These are phyloP conservation scores for Zasmidium citrigriseum DNA, from an alignment of 2,329 filamentous ascomycete genomes.

Conservation along the genomic window DNA sequence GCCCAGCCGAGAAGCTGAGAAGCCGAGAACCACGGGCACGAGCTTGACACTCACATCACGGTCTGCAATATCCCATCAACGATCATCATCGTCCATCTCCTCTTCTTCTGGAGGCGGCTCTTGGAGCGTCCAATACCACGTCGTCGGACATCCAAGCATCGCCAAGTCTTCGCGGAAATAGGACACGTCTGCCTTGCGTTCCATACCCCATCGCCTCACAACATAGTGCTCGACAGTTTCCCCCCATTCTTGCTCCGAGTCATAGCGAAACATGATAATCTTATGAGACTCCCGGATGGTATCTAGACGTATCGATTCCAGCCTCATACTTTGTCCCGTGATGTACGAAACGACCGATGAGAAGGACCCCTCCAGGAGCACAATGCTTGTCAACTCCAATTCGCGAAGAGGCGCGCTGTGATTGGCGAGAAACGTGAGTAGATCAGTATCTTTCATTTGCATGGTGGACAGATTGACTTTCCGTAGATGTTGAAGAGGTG, in stretches of 20 bases:
- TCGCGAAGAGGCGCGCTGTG: neutral
- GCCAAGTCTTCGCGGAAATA: neutral
- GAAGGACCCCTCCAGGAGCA: neutral
- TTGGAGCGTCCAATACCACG: neutral
- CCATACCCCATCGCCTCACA: neutral
- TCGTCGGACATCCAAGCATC: neutral
- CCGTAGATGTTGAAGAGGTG: neutral
- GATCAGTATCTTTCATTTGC: neutral
- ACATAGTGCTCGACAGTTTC: neutral
- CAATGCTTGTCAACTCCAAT: neutral
- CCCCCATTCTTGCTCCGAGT: neutral
- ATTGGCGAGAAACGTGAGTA: neutral
- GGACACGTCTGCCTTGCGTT: neutral
- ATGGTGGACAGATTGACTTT: neutral
- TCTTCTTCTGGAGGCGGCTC: neutral
- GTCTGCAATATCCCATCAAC: too few relatives aligned
- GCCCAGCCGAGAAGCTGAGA: too few relatives aligned
- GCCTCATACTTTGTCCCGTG: neutral
- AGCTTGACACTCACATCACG: too few relatives aligned
- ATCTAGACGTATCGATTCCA: neutral
- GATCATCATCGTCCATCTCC: too few relatives aligned
- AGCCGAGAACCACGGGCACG: too few relatives aligned
- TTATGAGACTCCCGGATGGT: neutral
- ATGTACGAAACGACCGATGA: neutral
- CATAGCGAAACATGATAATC: neutral